These are phyloP conservation scores for Puccinia horiana DNA, from an alignment of 1,284 basidiomycete species.

Conservation along the genomic window DNA sequence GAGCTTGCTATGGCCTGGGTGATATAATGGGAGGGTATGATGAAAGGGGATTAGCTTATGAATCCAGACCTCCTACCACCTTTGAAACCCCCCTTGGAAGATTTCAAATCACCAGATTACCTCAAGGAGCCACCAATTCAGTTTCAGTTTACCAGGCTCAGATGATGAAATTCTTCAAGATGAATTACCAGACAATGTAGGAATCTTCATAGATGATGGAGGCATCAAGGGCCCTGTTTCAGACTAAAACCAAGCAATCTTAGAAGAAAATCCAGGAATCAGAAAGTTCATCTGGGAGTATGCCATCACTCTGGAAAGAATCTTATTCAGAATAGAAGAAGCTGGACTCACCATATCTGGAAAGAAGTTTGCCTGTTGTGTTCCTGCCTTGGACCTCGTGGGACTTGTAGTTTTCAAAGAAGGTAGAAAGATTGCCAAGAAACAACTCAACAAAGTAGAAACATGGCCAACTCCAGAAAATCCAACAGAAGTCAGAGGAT, in stretches of 20 bases:
- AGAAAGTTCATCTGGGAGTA: constrained; percentile 25
- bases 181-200: too few species aligned
- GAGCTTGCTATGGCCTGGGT: not conserved
- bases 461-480: not conserved
- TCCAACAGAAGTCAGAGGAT: not conserved
- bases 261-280: not conserved
- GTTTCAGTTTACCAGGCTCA: too few species aligned
- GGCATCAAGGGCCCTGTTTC: constrained; percentile 23
- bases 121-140: too few species aligned
- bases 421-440: constrained; percentile 12
- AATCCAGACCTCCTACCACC: constrained; percentile 12
- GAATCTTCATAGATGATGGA: constrained; percentile 41
- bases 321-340: constrained; percentile 27
- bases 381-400: constrained; percentile 3
- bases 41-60: not conserved
- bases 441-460: not conserved
- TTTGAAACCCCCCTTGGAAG: too few species aligned
- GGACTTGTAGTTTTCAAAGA: constrained; percentile 25
- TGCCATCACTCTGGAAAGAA: too few species aligned
- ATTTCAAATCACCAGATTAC: too few species aligned
- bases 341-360: too few species aligned
- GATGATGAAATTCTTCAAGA: too few species aligned
- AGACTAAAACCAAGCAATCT: constrained; percentile 9
- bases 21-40: constrained; percentile 25
- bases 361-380: constrained; percentile 23